These are phyloP conservation scores for Platismatia glauca DNA, from an alignment of 495 filamentous ascomycete genomes.

Conservation along the genomic window DNA sequence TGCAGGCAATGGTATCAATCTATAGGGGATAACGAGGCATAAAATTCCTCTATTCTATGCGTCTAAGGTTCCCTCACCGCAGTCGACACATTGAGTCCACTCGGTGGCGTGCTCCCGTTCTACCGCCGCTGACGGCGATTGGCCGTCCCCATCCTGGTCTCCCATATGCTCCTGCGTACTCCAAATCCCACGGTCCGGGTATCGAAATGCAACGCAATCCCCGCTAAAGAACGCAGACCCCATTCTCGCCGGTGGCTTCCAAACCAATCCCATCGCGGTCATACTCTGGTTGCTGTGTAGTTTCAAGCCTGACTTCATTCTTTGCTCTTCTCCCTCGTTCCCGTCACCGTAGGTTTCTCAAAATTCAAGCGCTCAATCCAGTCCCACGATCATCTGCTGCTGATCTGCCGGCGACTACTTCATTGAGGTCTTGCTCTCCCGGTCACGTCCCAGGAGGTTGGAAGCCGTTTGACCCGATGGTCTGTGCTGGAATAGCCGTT, in stretches of 20 bases:
- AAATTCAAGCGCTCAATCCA: slow-evolving; percentile 18
- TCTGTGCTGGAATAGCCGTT: slow-evolving; percentile 19
- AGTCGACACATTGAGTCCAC: neutral
- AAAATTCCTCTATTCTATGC: neutral
- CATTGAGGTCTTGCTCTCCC: neutral
- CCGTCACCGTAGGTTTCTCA: slow-evolving; percentile 14
- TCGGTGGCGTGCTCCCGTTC: too few species aligned
- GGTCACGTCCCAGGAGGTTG: neutral
- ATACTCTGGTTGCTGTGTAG: neutral
- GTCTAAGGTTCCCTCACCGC: too few species aligned
- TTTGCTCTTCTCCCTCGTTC: slow-evolving; percentile 11
- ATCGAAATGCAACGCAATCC: neutral
- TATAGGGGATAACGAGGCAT: neutral
- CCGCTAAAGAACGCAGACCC: neutral
- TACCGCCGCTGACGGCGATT: too few species aligned
- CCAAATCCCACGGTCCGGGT: neutral
- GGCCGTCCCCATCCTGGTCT: neutral
- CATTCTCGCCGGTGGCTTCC: neutral
- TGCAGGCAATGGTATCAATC: neutral
- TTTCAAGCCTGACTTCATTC: neutral
- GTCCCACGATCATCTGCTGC: slow-evolving; percentile 3
- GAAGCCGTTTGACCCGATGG: neutral
- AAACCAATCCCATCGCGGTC: neutral
- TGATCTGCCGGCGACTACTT: neutral
- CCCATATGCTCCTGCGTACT: neutral